These are phyloP conservation scores for Yarrowia galli DNA, from an alignment of 1,139 yeast species.

Conservation along the genomic window DNA sequence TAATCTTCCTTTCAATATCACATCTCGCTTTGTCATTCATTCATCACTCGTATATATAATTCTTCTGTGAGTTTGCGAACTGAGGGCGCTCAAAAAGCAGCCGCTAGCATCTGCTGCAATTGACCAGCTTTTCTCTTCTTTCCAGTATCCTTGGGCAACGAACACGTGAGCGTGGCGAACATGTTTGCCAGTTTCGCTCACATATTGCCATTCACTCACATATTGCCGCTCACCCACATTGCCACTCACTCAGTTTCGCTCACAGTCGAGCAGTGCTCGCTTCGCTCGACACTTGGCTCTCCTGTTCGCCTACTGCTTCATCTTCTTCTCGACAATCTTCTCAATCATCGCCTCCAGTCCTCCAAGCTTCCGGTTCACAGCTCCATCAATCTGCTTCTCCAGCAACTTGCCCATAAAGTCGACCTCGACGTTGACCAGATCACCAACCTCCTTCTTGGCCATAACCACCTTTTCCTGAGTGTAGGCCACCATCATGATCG, in stretches of 20 bases:
- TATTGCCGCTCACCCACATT: too few relatives aligned
- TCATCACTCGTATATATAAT: neutral
- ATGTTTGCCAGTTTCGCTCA: too few relatives aligned
- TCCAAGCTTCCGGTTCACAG: conserved; percentile 56
- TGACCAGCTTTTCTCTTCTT: too few relatives aligned
- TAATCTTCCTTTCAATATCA: too few relatives aligned
- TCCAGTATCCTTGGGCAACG: too few relatives aligned
- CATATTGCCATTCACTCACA: too few relatives aligned
- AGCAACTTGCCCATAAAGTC: conserved; percentile 92
- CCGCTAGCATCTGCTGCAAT: too few relatives aligned
- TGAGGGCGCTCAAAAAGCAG: too few relatives aligned
- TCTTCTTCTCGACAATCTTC: conserved; percentile 60
- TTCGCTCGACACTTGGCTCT: neutral
- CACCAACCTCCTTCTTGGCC: conserved; percentile 69
- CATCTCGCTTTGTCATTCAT: neutral
- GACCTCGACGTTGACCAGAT: conserved; percentile 85
- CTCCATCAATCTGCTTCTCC: conserved; percentile 79
- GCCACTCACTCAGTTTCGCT: too few relatives aligned
- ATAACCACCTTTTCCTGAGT: conserved; percentile 84
- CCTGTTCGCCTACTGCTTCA: conserved; percentile 43
- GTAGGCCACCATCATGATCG: conserved; percentile 90
- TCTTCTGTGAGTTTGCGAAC: too few relatives aligned
- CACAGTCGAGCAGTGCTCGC: conserved; percentile 1
- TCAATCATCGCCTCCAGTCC: conserved; percentile 57
- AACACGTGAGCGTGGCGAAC: too few relatives aligned